These are phyloP conservation scores for Neoboletus brunneissimus DNA, from an alignment of 768 basidiomycete genomes.

Conservation along the genomic window DNA sequence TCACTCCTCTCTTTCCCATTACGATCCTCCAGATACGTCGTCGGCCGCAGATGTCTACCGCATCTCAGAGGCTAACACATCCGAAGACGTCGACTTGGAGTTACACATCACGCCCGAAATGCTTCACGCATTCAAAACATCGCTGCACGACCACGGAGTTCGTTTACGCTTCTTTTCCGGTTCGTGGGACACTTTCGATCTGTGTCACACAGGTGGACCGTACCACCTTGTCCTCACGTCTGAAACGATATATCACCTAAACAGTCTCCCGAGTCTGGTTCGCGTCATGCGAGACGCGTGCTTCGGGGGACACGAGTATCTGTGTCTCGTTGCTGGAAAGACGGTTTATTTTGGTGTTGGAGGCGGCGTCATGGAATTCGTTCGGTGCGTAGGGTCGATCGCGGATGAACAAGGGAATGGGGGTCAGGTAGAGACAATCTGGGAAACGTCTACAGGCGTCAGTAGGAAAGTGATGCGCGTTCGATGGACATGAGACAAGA, in stretches of 20 bases:
- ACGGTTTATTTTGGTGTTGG: slow-evolving; percentile 95
- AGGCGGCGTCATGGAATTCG: slow-evolving; percentile 78
- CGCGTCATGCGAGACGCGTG: slow-evolving; percentile 46
- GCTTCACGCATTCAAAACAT: slow-evolving; percentile 58
- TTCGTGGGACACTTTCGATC: slow-evolving; percentile 65
- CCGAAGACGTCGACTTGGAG: slow-evolving; percentile 41
- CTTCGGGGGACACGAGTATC: slow-evolving; percentile 13
- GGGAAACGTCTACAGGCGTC: slow-evolving; percentile 67
- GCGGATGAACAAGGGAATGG: not conserved
- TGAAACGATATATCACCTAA: slow-evolving; percentile 85
- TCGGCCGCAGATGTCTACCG: slow-evolving; percentile 52
- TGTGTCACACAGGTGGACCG: slow-evolving; percentile 29
- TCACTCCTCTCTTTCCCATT: not conserved
- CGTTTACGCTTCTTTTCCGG: slow-evolving; percentile 76
- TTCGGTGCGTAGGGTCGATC: slow-evolving; percentile 41
- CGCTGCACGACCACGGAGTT: slow-evolving; percentile 54
- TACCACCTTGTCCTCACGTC: slow-evolving; percentile 83
- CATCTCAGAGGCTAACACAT: slow-evolving; percentile 23
- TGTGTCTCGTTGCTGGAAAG: slow-evolving; percentile 86
- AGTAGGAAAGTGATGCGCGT: slow-evolving; percentile 69
- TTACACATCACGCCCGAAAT: slow-evolving; percentile 66
- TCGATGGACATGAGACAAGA: slow-evolving; percentile 39
- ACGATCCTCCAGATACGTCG: slow-evolving; percentile 52
- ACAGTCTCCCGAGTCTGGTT: slow-evolving; percentile 61
- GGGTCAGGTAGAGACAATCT: slow-evolving; percentile 56